Percentiles rank a stretch among this genome's conserved stretches.
Conservation (phyloP, 176 grass and related monocot genomes). For the Bromus sterilis region DNA sequence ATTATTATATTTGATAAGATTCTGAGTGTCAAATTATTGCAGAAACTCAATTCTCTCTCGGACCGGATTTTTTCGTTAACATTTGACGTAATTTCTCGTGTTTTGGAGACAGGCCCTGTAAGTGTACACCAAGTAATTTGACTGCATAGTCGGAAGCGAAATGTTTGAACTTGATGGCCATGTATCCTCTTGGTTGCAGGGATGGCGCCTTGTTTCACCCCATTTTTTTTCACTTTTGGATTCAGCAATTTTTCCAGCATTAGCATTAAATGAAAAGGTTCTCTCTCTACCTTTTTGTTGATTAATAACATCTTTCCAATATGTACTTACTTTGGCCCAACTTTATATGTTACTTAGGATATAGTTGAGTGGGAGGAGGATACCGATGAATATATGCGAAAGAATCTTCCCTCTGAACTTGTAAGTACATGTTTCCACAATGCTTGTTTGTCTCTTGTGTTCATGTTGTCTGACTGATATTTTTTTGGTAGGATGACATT, state of each 20-base stretch:
- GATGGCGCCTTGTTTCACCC: slow-evolving; percentile 87
- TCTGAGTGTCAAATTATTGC: slow-evolving; percentile 27
- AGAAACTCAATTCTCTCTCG: slow-evolving; percentile 58
- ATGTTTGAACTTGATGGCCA: slow-evolving; percentile 18
- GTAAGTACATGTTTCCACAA: slow-evolving; percentile 30
- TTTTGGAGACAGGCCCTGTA: slow-evolving; percentile 84
- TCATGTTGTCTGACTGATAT: slow-evolving; percentile 2
- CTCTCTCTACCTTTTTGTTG: slow-evolving; percentile 6
- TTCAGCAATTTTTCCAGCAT: slow-evolving; percentile 71
- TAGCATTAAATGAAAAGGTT: slow-evolving; percentile 83
- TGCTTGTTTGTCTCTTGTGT: slow-evolving; percentile 7
- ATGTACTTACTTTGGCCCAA: slow-evolving; percentile 23
- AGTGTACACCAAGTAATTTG: slow-evolving; percentile 26
- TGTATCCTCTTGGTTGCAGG: slow-evolving; percentile 43
- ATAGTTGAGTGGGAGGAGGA: slow-evolving; percentile 82
- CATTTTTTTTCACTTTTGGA: slow-evolving; percentile 82
- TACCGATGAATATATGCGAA: slow-evolving; percentile 81
- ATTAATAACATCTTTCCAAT: slow-evolving; percentile 9
- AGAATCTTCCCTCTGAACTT: slow-evolving; percentile 85
- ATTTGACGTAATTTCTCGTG: slow-evolving; percentile 85
- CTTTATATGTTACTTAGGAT: slow-evolving; percentile 54
- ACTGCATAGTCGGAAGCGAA: background rate
- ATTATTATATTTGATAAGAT: slow-evolving; percentile 26
- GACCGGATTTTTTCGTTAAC: slow-evolving; percentile 74
- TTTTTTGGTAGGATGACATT: slow-evolving; percentile 70